Conservation (phyloP, 1,284 basidiomycete species). For the Marasmius oreades region DNA sequence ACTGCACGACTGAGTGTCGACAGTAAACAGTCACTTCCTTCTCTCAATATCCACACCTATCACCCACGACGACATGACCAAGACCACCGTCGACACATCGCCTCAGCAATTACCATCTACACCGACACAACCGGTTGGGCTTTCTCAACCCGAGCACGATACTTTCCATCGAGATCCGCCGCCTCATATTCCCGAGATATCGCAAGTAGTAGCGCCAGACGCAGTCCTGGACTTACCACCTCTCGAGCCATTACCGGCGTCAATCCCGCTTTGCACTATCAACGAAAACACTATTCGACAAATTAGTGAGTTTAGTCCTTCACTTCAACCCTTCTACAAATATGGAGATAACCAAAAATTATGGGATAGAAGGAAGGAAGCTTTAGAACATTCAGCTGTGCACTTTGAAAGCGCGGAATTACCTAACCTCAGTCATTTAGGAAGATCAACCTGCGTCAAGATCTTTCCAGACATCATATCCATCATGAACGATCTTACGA, state of each 20-base stretch:
- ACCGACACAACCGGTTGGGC: neutral
- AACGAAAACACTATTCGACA: no score
- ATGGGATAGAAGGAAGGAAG: neutral
- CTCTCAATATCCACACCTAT: neutral
- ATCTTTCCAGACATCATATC: no score
- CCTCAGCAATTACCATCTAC: neutral
- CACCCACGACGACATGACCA: neutral
- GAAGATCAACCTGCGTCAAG: neutral
- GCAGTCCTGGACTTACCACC: no score
- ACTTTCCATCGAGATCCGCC: no score
- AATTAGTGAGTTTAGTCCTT: no score
- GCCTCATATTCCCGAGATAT: no score
- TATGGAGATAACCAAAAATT: neutral
- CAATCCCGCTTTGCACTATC: no score
- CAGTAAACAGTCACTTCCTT: neutral
- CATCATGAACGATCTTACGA: no score
- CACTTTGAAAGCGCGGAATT: neutral
- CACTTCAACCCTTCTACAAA: neutral
- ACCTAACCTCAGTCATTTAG: neutral
- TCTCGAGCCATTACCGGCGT: no score
- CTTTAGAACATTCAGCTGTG: neutral
- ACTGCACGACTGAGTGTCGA: no score
- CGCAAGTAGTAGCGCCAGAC: no score
- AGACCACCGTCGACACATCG: neutral
- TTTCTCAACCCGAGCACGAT: neutral